A percentile compares a stretch with the other conserved stretches of the same genome.
Evolutionary conservation across 371 early-diverging fungal genomes (phyloP).

Genomic region (Mucor lusitanicus): DNA sequence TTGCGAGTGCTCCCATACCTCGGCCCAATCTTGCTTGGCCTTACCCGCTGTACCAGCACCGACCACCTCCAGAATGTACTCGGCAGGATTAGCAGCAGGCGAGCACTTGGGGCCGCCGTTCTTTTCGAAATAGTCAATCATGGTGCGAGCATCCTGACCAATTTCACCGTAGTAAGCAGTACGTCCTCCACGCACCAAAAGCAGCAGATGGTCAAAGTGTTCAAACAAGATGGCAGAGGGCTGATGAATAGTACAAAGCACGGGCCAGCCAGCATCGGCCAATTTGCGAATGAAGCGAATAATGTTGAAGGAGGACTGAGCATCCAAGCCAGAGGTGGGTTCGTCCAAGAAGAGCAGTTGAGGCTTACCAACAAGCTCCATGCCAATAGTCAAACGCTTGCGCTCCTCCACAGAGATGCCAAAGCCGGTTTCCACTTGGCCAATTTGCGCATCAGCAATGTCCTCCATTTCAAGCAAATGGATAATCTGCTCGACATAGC

Average conservation of each 20-base stretch:
- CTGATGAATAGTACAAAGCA: constrained; percentile 69
- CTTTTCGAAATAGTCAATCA: constrained; percentile 65
- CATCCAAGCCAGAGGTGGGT: constrained; percentile 74
- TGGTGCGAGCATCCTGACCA: constrained; percentile 50
- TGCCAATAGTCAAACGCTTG: constrained; percentile 65
- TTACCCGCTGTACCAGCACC: constrained; percentile 45
- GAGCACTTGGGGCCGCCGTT: constrained; percentile 62
- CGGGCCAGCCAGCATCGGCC: constrained; percentile 58
- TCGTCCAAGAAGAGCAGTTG: constrained; percentile 79
- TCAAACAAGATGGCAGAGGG: constrained; percentile 64
- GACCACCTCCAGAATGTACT: constrained; percentile 47
- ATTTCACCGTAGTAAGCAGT: constrained; percentile 80
- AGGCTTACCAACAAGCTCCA: constrained; percentile 74
- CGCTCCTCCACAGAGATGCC: constrained; percentile 67
- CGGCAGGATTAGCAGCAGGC: constrained; percentile 50
- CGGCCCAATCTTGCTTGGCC: constrained; percentile 50
- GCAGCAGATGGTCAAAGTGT: constrained; percentile 64
- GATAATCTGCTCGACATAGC: constrained; percentile 66
- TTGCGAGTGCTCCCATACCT: constrained; percentile 46
- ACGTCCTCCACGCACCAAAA: constrained; percentile 71
- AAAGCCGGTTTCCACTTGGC: constrained; percentile 37
- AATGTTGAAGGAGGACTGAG: constrained; percentile 71
- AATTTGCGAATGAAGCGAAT: constrained; percentile 62
- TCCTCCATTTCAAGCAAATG: constrained; percentile 58
- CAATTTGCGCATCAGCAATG: constrained; percentile 54